These are phyloP conservation scores for Apiospora malaysiana DNA, from an alignment of 2,329 filamentous ascomycete species.

Conservation along the genomic window DNA sequence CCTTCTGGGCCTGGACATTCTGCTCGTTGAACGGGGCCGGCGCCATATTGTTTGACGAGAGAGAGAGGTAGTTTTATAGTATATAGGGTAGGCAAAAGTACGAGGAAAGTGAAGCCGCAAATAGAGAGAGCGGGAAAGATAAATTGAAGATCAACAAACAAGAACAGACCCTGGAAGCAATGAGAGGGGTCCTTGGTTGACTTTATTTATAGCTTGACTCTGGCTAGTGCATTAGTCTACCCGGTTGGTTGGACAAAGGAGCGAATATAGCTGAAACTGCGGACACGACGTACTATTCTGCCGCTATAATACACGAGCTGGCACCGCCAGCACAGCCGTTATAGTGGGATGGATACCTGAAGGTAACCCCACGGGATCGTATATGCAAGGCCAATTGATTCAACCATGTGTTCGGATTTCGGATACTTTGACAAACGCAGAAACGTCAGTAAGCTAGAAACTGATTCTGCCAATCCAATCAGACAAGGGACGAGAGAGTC, in stretches of 20 bases:
- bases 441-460: not conserved
- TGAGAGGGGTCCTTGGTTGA: slow-evolving; percentile 12
- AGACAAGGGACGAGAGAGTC: not conserved
- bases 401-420: not conserved
- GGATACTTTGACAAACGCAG: not conserved
- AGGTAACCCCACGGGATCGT: slow-evolving; percentile 3
- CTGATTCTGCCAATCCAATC: not conserved
- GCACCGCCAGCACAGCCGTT: slow-evolving; percentile 5
- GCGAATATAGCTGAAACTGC: slow-evolving; percentile 18
- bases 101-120: not conserved
- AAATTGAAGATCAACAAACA: not conserved
- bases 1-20: slow-evolving; percentile 69
- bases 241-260: slow-evolving; percentile 14
- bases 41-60: slow-evolving; percentile 35
- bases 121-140: not conserved
- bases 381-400: slow-evolving; percentile 1
- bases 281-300: slow-evolving; percentile 11
- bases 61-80: not conserved
- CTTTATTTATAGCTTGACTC: slow-evolving; percentile 18
- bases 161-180: slow-evolving; percentile 1
- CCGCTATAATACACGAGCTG: not conserved
- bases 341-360: not conserved
- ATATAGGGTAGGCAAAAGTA: not conserved
- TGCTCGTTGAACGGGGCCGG: slow-evolving; percentile 64
- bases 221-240: slow-evolving; percentile 7